Base-by-base conservation (phyloP, 805 yeast species). In the Blastobotrys mokoenaii region DNA sequence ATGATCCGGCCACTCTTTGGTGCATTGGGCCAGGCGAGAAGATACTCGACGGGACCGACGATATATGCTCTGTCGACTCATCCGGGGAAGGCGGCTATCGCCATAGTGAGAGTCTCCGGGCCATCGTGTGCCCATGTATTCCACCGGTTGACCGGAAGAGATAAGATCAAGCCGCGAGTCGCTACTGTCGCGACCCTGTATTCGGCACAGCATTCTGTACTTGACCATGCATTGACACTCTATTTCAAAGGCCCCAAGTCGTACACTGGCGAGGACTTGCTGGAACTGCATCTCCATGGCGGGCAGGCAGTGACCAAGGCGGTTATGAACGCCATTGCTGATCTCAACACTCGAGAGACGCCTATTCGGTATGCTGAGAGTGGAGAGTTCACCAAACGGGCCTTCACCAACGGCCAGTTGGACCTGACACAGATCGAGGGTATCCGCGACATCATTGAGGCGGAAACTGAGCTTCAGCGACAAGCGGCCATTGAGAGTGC, bases 401-500 rank as follows among this genome's bases (percentile, higher is more conserved):
- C 96, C 0, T 93, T 89, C 57, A 73, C 82, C 45, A 90, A 89
- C 61, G 84, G 89, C 0, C 70, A 82, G 41, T 71, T 86, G 55
- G 97, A 93, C 61, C 68, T 93, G 48, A 86, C 97, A 0, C 87
- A 89, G 58, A 76, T 86, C 7, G 98, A 93, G 63, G 96, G 97
- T 0, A 79, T 93, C 7, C 72, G 88, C 44, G 95, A 84, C 40
- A 66, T 89, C 59, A 86, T 93, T 35, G 89, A 89, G 54, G 95
- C 97, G 0, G 97, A 93, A 57, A 93, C 98, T 0, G 97, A 90
- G 60, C 64, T 78, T 5, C 96, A 93, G 58, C 73, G 97, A 46
- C 61, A 75, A 1, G 79, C 90, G 3, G 89, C 95, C 0, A 64
- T 88, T 12, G 68, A 73, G 2, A 79, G 90, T 22, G 79, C 90